phyloP scores from a whole-genome alignment of 345 rosid species.

The Corymbia maculata region DNA sequence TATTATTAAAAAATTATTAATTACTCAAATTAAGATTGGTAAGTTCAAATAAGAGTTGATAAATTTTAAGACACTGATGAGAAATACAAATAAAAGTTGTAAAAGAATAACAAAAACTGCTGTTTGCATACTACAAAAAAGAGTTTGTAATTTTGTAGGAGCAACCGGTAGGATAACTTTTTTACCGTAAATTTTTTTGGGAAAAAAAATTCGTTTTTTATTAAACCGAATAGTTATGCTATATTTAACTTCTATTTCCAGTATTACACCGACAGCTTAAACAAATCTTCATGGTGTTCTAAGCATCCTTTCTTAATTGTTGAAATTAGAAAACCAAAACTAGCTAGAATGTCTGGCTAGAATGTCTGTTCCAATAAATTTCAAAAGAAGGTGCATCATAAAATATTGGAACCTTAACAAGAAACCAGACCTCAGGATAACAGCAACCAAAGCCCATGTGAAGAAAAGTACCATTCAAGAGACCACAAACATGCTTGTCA shows the following conservation, averaged over 20 bases:
- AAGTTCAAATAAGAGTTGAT: not conserved
- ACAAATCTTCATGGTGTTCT: not conserved
- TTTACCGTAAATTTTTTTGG: too few species aligned
- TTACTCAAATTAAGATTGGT: not conserved
- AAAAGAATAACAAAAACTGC: not conserved
- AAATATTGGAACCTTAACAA: not conserved
- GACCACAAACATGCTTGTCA: not conserved
- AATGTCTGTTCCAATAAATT: not conserved
- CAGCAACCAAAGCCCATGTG: not conserved
- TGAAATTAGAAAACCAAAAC: not conserved
- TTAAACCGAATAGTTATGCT: not conserved
- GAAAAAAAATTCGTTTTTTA: too few species aligned
- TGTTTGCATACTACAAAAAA: not conserved
- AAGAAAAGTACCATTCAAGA: not conserved
- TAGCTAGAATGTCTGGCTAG: not conserved
- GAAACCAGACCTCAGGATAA: not conserved
- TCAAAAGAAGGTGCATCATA: not conserved
- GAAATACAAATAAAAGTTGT: not conserved
- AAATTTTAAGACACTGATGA: not conserved
- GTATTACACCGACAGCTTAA: not conserved
- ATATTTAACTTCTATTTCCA: not conserved
- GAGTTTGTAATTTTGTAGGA: not conserved
- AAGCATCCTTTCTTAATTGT: not conserved
- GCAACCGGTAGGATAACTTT: too few species aligned
- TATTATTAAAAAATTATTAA: not conserved